These are phyloP conservation scores for Lagenidium giganteum DNA, from an alignment of 352 stramenopile genomes.

Conservation along the genomic window DNA sequence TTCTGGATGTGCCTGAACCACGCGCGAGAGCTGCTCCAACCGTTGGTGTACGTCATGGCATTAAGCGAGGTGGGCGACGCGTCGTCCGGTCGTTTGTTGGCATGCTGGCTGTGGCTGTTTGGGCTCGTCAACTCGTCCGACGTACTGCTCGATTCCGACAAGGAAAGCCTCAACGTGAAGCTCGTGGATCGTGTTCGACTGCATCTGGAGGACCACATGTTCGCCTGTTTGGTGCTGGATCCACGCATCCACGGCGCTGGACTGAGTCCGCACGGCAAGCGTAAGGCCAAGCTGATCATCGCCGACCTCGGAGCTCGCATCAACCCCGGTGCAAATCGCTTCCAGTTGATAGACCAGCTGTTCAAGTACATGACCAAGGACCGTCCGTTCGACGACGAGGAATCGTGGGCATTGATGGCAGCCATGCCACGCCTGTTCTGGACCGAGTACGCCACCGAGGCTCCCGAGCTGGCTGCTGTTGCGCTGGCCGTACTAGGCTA, in stretches of 20 bases:
- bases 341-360: conserved; percentile 26
- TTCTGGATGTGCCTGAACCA: conserved; percentile 23
- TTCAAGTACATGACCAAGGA: conserved; percentile 31
- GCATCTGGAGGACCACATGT: conserved; percentile 15
- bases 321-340: conserved; percentile 9
- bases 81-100: conserved; percentile 24
- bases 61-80: conserved; percentile 21
- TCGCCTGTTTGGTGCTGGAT: conserved; percentile 32
- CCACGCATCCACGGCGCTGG: conserved; percentile 25
- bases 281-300: conserved; percentile 21
- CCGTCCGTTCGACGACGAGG: conserved; percentile 32
- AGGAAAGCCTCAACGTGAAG: conserved; percentile 11
- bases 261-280: conserved; percentile 25
- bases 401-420: conserved; percentile 35
- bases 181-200: conserved; percentile 16
- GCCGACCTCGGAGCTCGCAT: conserved; percentile 11
- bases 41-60: conserved; percentile 19
- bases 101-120: conserved; percentile 22
- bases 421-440: conserved; percentile 37
- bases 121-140: conserved; percentile 7
- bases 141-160: conserved; percentile 13
- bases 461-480: conserved; percentile 24
- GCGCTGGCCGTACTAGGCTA: conserved; percentile 26
- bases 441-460: conserved; percentile 29
- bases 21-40: conserved; percentile 12